phyloP scores from a whole-genome alignment of 2,329 filamentous ascomycete species.

The Aulographum hederae region DNA sequence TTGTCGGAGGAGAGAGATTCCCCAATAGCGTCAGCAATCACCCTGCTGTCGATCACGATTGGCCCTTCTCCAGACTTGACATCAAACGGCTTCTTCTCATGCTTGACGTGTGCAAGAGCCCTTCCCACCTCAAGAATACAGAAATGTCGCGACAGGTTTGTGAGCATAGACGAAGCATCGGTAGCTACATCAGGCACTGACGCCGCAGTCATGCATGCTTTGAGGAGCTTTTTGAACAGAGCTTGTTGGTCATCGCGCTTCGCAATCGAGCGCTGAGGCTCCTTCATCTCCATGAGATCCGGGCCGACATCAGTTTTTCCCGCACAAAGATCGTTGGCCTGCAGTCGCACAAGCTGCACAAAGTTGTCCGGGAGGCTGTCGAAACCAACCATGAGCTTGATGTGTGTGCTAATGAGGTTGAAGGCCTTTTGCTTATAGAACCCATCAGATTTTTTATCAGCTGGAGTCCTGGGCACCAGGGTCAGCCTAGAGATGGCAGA shows the following conservation, averaged over 20 bases:
- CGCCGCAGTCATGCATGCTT: conserved; percentile 70
- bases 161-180: conserved; percentile 56
- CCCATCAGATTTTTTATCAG: conserved; percentile 48
- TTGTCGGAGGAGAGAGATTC: conserved; percentile 82
- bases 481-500: conserved; percentile 74
- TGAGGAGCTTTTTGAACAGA: conserved; percentile 69
- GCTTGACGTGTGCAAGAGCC: conserved; percentile 65
- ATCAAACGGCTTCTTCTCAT: conserved; percentile 61
- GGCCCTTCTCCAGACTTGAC: conserved; percentile 74
- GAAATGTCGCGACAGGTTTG: conserved; percentile 75
- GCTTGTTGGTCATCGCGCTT: conserved; percentile 78
- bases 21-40: conserved; percentile 76
- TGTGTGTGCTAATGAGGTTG: conserved; percentile 67
- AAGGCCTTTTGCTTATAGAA: conserved; percentile 93
- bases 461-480: conserved; percentile 49
- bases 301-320: conserved; percentile 55
- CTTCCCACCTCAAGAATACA: conserved; percentile 76
- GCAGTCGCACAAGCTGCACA: conserved; percentile 63
- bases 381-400: conserved; percentile 77
- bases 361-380: conserved; percentile 84
- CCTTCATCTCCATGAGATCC: conserved; percentile 53
- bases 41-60: conserved; percentile 67
- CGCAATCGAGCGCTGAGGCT: conserved; percentile 62
- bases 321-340: conserved; percentile 68
- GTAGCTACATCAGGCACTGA: conserved; percentile 66